Base-by-base conservation (phyloP, 331 rosid genomes). In the Prunus yedoensis region DNA sequence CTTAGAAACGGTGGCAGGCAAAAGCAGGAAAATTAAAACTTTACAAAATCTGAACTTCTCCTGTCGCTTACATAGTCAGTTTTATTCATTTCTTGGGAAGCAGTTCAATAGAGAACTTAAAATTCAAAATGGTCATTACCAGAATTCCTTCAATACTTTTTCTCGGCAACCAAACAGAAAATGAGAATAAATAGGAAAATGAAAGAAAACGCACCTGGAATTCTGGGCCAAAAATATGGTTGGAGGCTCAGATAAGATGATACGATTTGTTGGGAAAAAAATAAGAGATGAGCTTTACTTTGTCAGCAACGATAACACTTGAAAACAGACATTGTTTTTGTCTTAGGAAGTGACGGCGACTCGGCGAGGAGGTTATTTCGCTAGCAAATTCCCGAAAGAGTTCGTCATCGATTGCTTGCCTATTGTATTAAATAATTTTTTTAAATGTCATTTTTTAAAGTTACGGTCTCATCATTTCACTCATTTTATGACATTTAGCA, bases 231-330 rank as follows among this genome's bases (percentile, higher is more conserved):
- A 51, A 20, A 35, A 35, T 17, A 7, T 25, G 65, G 28, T 41
- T 23, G 30, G 66, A 27, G 15, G 38, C 10, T 47, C 7, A 18
- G 51, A 45, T 65, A 45, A 18, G 38, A 67, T 68, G 12, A 46
- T 67, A 64, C 2, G 70, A 64, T 71, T 17, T 6, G 65, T 1
- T 47, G 73, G 69, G 54, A 12, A 41, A 49, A 53, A 4, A 53
- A 77, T 27, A 77, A 71, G 59, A 77, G 79, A 71, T 18, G 72
- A 30, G 63, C 56, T 10, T 63, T 23, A 63, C 83, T 35, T 73
- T 32, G 90, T 77, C 88, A 77, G 61, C 79, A 87, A 85, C 92
- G 90, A 77, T 66, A 51, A 38, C 32, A 30, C 61, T 27, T n/a
- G n/a, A n/a, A n/a, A n/a, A n/a, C n/a, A n/a, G 80, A 71, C 82